These are phyloP conservation scores for Poa annua DNA, from an alignment of 176 grass and related monocot species.

Conservation along the genomic window DNA sequence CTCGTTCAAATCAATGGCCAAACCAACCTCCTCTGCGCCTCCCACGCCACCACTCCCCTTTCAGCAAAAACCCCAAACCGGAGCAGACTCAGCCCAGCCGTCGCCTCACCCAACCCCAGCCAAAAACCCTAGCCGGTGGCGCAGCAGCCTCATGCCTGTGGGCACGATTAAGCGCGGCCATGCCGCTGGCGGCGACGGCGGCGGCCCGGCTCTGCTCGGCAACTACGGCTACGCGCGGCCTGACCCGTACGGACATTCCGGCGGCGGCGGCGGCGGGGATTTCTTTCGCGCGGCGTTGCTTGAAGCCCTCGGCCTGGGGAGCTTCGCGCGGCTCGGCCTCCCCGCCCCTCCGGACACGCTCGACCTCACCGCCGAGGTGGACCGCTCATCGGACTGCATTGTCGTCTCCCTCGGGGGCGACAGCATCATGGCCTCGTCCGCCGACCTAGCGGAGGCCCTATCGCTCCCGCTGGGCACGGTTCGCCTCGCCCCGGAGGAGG, in stretches of 20 bases:
- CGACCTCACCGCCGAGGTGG: slow-evolving; percentile 32
- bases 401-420: background rate
- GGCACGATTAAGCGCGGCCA: background rate
- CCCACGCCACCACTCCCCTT: background rate
- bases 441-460: slow-evolving; percentile 38
- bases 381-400: slow-evolving; percentile 4
- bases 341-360: background rate
- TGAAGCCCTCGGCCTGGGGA: slow-evolving; percentile 24
- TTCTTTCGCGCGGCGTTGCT: background rate
- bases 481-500: background rate
- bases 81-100: slow-evolving; percentile 18
- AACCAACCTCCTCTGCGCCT: slow-evolving; percentile 7
- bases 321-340: slow-evolving; percentile 35
- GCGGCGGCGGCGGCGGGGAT: background rate
- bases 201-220: background rate
- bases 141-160: background rate
- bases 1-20: slow-evolving; percentile 48
- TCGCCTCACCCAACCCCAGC: background rate
- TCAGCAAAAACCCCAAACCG: slow-evolving; percentile 40
- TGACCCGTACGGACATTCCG: background rate
- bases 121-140: slow-evolving; percentile 25
- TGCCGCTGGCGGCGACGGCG: background rate
- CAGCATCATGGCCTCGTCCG: background rate
- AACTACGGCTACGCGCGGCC: background rate
- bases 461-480: slow-evolving; percentile 1